phyloP scores from a whole-genome alignment of 2,329 filamentous ascomycete genomes.

The Fusarium multiceps region DNA sequence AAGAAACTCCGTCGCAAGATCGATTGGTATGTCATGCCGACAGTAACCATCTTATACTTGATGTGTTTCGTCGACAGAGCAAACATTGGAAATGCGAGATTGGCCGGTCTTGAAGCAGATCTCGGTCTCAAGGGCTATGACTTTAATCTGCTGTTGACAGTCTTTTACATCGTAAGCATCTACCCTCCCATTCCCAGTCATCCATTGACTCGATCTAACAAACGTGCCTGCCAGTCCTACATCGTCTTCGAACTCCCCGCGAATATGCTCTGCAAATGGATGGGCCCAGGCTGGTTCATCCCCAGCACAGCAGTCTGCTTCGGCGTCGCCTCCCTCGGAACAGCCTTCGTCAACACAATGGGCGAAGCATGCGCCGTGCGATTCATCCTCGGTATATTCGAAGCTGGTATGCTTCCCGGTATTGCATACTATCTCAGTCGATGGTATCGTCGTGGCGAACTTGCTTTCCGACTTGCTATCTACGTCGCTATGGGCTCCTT shows the following conservation, averaged over 20 bases:
- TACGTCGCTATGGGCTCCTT: conserved; percentile 27
- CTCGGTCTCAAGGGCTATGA: conserved; percentile 64
- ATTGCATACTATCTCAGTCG: conserved; percentile 72
- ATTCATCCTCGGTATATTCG: conserved; percentile 69
- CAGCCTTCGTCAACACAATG: conserved; percentile 25
- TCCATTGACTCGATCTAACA: too few relatives aligned
- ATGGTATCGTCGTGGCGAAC: conserved; percentile 65
- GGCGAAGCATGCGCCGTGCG: conserved; percentile 58
- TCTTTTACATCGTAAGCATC: conserved; percentile 15
- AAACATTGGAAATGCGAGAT: conserved; percentile 74
- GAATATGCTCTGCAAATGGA: conserved; percentile 71
- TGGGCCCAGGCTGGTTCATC: conserved; percentile 74
- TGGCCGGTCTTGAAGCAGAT: conserved; percentile 63
- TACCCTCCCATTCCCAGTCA: too few relatives aligned
- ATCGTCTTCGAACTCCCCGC: conserved; percentile 73
- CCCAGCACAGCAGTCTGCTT: conserved; percentile 60
- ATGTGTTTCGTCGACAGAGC: conserved; percentile 78
- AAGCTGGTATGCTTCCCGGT: conserved; percentile 72
- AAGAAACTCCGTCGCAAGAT: conserved; percentile 17
- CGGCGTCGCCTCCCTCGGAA: conserved; percentile 14
- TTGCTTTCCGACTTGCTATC: conserved; percentile 11
- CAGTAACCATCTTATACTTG: conserved; percentile 30
- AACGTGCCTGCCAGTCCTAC: conserved; percentile 51
- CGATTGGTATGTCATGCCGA: conserved; percentile 19
- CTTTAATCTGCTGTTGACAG: conserved; percentile 10